Conservation (phyloP, 345 rosid genomes). For the Arabidopsis thaliana region DNA sequence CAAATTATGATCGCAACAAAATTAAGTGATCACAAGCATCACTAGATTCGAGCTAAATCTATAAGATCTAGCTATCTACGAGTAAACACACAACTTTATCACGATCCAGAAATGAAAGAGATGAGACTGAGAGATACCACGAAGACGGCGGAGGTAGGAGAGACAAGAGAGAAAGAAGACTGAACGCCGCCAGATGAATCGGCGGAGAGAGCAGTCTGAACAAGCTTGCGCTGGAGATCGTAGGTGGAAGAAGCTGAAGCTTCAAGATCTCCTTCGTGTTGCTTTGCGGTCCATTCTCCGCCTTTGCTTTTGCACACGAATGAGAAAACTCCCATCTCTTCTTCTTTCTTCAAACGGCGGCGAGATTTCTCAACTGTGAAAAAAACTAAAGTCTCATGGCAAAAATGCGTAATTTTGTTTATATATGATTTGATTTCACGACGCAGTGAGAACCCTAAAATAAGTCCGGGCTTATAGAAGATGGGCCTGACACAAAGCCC, state of each 20-base stretch:
- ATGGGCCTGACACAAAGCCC: not conserved
- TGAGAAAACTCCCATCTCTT: slow-evolving; percentile 70
- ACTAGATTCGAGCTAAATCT: not conserved
- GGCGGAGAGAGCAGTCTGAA: slow-evolving; percentile 60
- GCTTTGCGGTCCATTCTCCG: slow-evolving; percentile 76
- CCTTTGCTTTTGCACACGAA: slow-evolving; percentile 70
- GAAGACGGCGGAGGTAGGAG: slow-evolving; percentile 78
- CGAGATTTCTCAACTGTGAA: slow-evolving; percentile 28
- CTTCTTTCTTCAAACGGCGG: slow-evolving; percentile 26
- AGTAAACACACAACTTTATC: not conserved
- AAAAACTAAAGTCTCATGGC: not conserved
- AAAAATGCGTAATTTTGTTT: not conserved
- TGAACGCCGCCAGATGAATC: slow-evolving; percentile 81
- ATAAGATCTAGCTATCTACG: slow-evolving; percentile 19
- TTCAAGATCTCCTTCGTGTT: slow-evolving; percentile 76
- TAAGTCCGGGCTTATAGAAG: not conserved
- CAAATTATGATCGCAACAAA: not conserved
- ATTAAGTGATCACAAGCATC: not conserved
- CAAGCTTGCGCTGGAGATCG: slow-evolving; percentile 81
- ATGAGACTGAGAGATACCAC: slow-evolving; percentile 52
- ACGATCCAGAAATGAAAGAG: not conserved
- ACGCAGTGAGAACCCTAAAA: slow-evolving; percentile 13
- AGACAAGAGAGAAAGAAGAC: slow-evolving; percentile 75
- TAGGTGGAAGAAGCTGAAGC: slow-evolving; percentile 64
- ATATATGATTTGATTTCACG: slow-evolving; percentile 19